Evolutionary conservation across 805 yeast genomes (phyloP).

Genomic region (Lachancea lanzarotensis): DNA sequence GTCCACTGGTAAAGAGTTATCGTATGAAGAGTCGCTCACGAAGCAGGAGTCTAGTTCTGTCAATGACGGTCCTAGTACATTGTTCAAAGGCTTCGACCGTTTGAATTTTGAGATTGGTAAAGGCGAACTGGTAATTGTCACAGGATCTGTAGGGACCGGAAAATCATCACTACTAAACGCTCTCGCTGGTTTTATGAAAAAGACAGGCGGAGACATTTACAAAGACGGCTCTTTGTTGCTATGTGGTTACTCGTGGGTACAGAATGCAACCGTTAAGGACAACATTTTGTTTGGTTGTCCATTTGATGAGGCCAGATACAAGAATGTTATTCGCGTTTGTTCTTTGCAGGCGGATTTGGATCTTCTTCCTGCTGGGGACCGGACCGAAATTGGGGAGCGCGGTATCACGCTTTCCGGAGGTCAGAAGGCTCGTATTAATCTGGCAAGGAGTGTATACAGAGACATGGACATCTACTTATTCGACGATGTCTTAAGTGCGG

Average conservation of each 20-base stretch:
- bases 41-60: constrained; percentile 11
- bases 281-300: constrained; percentile 54
- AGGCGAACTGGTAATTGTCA: constrained; percentile 67
- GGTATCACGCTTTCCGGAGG: constrained; percentile 75
- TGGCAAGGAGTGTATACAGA: constrained; percentile 65
- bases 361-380: constrained; percentile 58
- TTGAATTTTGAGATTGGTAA: constrained; percentile 48
- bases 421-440: constrained; percentile 61
- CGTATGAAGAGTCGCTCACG: not conserved
- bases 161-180: constrained; percentile 56
- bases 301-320: constrained; percentile 44
- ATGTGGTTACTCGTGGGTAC: constrained; percentile 59
- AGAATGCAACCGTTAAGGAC: constrained; percentile 61
- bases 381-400: constrained; percentile 66
- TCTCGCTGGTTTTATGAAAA: constrained; percentile 54
- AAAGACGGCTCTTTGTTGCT: constrained; percentile 43
- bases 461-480: constrained; percentile 51
- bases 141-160: constrained; percentile 29
- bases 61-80: constrained; percentile 23
- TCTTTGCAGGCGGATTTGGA: constrained; percentile 53
- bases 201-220: constrained; percentile 41
- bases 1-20: not conserved
- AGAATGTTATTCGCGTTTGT: constrained; percentile 51
- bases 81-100: constrained; percentile 40
- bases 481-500: constrained; percentile 70